Conservation (phyloP, 1,139 yeast genomes). For the Arxiozyma telluris region DNA sequence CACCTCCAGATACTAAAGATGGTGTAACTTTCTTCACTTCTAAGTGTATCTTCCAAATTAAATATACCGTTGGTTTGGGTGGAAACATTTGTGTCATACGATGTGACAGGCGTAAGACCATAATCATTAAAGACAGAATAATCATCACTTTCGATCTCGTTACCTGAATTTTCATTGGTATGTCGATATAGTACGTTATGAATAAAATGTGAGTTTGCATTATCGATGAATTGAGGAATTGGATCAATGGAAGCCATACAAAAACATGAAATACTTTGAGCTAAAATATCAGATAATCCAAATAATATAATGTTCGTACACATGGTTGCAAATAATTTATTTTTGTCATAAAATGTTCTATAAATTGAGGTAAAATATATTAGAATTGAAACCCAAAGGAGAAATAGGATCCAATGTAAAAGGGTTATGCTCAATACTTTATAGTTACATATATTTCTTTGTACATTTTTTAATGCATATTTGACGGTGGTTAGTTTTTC, state of each 20-base stretch:
- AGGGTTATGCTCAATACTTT: conserved; percentile 34
- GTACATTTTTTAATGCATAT: not conserved
- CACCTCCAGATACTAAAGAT: conserved; percentile 60
- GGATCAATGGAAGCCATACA: conserved; percentile 23
- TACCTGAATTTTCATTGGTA: conserved; percentile 7
- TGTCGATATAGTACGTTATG: conserved; percentile 1
- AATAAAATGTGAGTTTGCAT: conserved; percentile 27
- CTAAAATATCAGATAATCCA: conserved; percentile 84
- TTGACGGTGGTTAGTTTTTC: not conserved
- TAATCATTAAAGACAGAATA: conserved; percentile 25
- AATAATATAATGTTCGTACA: conserved; percentile 74
- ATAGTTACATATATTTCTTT: conserved; percentile 1
- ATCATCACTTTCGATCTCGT: conserved; percentile 17
- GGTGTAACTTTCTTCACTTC: not conserved
- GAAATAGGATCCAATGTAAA: conserved; percentile 45
- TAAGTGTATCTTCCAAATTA: not conserved
- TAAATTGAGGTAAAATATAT: conserved; percentile 48
- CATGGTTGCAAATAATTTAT: conserved; percentile 67
- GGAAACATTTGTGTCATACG: not conserved
- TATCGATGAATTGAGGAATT: conserved; percentile 26
- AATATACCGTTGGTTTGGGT: not conserved
- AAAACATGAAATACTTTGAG: conserved; percentile 42
- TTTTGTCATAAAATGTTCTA: conserved; percentile 54
- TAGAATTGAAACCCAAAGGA: conserved; percentile 41
- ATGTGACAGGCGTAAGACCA: conserved; percentile 12